Evolutionary conservation across 805 yeast species (phyloP).

Genomic region (Komagataella phaffii): DNA sequence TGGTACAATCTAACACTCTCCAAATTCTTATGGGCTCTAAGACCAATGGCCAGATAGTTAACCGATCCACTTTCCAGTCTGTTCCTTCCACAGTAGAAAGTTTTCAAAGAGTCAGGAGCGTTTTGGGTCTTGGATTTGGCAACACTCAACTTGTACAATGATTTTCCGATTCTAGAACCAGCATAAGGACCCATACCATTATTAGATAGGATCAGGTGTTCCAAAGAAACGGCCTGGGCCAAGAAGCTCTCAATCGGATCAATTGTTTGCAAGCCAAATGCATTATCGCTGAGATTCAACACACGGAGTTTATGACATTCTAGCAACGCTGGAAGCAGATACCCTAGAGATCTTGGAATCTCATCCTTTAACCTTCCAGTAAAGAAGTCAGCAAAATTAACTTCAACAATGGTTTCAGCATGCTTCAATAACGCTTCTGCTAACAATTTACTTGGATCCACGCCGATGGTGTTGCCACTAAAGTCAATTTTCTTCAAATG

Average conservation of each 20-base stretch:
- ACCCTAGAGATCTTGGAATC: slow-evolving; percentile 72
- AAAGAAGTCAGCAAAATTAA: slow-evolving; percentile 83
- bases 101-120: slow-evolving; percentile 44
- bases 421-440: slow-evolving; percentile 37
- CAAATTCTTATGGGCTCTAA: slow-evolving; percentile 65
- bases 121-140: slow-evolving; percentile 39
- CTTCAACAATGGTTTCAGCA: slow-evolving; percentile 36
- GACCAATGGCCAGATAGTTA: slow-evolving; percentile 71
- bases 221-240: slow-evolving; percentile 60
- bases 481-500: slow-evolving; percentile 51
- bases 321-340: slow-evolving; percentile 61
- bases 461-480: slow-evolving; percentile 90
- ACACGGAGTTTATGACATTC: slow-evolving; percentile 56
- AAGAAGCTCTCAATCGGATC: slow-evolving; percentile 76
- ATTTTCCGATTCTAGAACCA: slow-evolving; percentile 86
- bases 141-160: slow-evolving; percentile 57
- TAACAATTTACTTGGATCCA: slow-evolving; percentile 68
- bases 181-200: slow-evolving; percentile 99
- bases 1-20: slow-evolving; percentile 75
- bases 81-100: slow-evolving; percentile 94
- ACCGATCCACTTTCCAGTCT: slow-evolving; percentile 93
- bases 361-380: slow-evolving; percentile 93
- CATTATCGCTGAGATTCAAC: slow-evolving; percentile 85
- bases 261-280: slow-evolving; percentile 91
- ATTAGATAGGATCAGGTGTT: slow-evolving; percentile 81